Evolutionary conservation across 163 green algal species (phyloP).

Genomic region (Scenedesmus sp.): DNA sequence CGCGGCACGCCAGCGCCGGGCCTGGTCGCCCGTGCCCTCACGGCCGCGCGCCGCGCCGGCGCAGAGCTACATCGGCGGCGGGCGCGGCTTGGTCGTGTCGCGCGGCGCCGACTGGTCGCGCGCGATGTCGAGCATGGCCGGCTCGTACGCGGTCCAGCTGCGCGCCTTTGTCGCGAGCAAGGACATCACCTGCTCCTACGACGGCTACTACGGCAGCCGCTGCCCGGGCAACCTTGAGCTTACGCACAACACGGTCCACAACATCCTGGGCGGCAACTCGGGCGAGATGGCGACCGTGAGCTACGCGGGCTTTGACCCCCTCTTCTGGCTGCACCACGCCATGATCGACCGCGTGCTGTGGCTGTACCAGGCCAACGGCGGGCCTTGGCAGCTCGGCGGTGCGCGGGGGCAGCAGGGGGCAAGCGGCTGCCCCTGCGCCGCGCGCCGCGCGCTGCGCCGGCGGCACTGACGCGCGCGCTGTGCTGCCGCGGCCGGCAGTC

Average conservation of each 20-base stretch:
- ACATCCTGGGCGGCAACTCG: not conserved
- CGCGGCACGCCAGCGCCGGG: not conserved
- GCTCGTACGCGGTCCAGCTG: not conserved
- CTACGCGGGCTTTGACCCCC: not conserved
- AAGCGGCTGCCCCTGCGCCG: too few relatives aligned
- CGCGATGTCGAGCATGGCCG: not conserved
- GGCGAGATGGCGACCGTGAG: not conserved
- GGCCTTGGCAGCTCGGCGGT: not conserved
- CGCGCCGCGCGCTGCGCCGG: too few relatives aligned
- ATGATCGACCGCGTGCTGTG: not conserved
- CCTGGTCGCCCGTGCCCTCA: not conserved
- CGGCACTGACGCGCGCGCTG: too few relatives aligned
- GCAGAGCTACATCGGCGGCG: too few relatives aligned
- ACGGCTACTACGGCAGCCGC: not conserved
- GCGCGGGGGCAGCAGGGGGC: not conserved
- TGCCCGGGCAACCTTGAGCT: not conserved
- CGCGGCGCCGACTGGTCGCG: not conserved
- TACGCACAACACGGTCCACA: not conserved
- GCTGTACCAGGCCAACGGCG: slow-evolving; percentile 2
- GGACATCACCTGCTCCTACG: not conserved
- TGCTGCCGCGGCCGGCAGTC: too few relatives aligned
- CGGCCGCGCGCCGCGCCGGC: not conserved
- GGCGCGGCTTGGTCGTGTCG: not conserved
- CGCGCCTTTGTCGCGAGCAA: not conserved
- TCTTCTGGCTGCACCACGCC: slow-evolving; percentile 8